Evolutionary conservation across 2,329 filamentous ascomycete genomes (phyloP), one percentile per base, ranked within the genome.

Genomic region (Calonectria pteridis): DNA sequence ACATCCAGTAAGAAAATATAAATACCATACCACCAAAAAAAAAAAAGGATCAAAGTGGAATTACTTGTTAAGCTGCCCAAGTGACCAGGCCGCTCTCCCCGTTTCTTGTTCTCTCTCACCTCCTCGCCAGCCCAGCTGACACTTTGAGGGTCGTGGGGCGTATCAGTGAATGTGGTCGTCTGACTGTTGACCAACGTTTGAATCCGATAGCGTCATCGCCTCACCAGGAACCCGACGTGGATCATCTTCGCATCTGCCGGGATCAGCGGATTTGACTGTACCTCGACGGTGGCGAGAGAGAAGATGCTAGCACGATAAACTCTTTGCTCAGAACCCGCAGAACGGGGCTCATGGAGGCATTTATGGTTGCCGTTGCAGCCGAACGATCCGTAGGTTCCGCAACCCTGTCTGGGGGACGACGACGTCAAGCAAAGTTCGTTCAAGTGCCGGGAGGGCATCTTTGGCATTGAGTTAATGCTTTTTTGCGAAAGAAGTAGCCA

Each of bases 321-420:
- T 69, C 43, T 31, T 46, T 28, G 26, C 53, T 29, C 10, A 65
- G 35, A 23, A n/a, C 31, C 31, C 37, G 49, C 50, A 64, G 31
- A 64, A 53, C 33, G 67, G 67, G 67, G 67, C n/a, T 18, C 46
- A n/a, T 40, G 46, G 70, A 72, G 65, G 65, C 70, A 72, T 68
- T 68, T 69, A 73, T 66, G 66, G 62, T 72, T 43, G 46, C 71
- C 71, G 71, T 73, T 23, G 40, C 71, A 69, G 71, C 71, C 71
- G 71, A 73, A 66, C 23, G 71, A 73, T 62, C 71, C 71, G 71
- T 63, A 18, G 68, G 64, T 73, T 73, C 71, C 71, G 71, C 64
- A 53, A 43, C 20, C 37, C 40, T 43, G 58, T 33, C 20, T 23
- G 26, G 10, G 35, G 28, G 29, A 46, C 33, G 58, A 63, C 51